Percentiles rank a stretch among this genome's conserved stretches.
phyloP scores from a whole-genome alignment of 495 filamentous ascomycete genomes.

The Xylaria nigripes region DNA sequence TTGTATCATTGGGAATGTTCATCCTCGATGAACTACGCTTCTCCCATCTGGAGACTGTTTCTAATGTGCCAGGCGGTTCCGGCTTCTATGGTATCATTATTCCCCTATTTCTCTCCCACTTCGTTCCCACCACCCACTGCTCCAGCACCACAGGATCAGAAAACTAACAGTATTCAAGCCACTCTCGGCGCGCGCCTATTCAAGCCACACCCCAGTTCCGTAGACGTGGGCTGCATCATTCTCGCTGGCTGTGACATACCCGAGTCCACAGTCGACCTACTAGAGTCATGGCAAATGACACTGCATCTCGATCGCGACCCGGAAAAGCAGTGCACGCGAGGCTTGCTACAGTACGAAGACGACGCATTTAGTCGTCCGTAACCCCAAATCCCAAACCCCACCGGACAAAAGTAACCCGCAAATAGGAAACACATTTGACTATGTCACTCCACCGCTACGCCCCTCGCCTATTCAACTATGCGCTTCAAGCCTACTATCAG shows the following conservation, averaged over 20 bases:
- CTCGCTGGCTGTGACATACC: slow-evolving; percentile 22
- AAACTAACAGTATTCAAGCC: slow-evolving; percentile 1
- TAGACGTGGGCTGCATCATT: slow-evolving; percentile 17
- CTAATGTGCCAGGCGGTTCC: slow-evolving; percentile 30
- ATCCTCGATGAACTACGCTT: slow-evolving; percentile 32
- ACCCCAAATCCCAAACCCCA: not conserved
- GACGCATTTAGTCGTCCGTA: slow-evolving; percentile 10
- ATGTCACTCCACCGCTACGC: not conserved
- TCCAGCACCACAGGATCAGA: not conserved
- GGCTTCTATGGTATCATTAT: slow-evolving; percentile 31
- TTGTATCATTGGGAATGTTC: slow-evolving; percentile 25
- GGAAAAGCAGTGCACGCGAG: slow-evolving; percentile 18
- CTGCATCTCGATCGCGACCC: not conserved
- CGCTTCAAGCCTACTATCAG: not conserved
- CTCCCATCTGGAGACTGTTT: slow-evolving; percentile 15
- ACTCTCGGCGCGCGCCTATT: slow-evolving; percentile 5
- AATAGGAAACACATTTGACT: not conserved
- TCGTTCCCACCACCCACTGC: slow-evolving; percentile 12
- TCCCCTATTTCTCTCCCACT: slow-evolving; percentile 26
- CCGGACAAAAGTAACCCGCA: not conserved
- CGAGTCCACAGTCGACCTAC: slow-evolving; percentile 4
- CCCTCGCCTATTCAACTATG: slow-evolving; percentile 1
- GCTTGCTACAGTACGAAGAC: slow-evolving; percentile 17
- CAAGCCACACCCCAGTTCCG: not conserved
- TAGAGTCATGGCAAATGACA: slow-evolving; percentile 16